Base-by-base conservation (phyloP, 2,329 filamentous ascomycete genomes). In the Pestalotiopsis sp. region DNA sequence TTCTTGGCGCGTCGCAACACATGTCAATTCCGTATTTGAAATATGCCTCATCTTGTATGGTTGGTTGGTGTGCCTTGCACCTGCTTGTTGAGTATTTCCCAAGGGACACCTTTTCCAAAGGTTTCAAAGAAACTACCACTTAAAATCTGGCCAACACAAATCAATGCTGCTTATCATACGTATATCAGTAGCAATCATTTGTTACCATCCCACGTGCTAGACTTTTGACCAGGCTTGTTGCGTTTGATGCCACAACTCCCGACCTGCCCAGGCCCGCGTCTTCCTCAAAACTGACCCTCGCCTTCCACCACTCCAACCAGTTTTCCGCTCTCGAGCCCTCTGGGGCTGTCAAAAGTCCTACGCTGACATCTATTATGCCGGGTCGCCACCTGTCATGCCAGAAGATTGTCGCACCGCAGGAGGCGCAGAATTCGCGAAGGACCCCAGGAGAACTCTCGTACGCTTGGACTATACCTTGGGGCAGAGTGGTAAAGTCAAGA, bases 371-470 rank as follows among this genome's bases (percentile, higher is more conserved):
- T 17, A 92, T 82, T 20, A 92, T 75, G 3, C 84, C 82, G 0
- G 86, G 82, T 52, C 89, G 80, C 69, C 81, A 80, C 3, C 82
- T 78, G 66, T 85, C 85, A 72, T 87, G 84, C 86, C 88, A 92
- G 73, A 92, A 92, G 3, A 90, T 83, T 0, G 85, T 89, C 0
- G 91, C 90, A 1, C 90, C 90, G 74, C 91, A 93, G 0, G 67
- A 74, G 1, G 78, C 77, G 75, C 91, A 93, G 74, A 92, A 92
- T 58, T 90, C 87, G 17, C 91, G 84, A 61, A 81, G 79, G 3
- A 89, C 85, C 0, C 82, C 84, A 0, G 80, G 75, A 0, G 84
- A 89, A 27, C 88, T 91, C 17, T 82, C 75, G 74, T 91, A 91
- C 13, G 75, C 80, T 65, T 82, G 83, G 68, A 90, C 76, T 1